Conservation (phyloP, 169 alveolate species). For the Plasmodium vinckei region DNA sequence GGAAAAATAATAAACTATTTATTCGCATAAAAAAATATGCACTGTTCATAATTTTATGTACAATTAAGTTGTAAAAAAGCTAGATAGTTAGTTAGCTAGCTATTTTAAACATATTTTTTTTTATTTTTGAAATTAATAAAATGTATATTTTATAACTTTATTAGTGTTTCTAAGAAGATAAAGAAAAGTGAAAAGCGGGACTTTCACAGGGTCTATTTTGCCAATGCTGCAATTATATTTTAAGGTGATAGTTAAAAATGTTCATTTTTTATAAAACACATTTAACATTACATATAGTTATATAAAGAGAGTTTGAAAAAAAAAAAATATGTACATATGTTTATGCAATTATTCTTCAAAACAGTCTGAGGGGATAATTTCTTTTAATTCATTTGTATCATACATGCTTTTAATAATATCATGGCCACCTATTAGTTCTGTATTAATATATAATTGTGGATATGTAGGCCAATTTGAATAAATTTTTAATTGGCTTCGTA, state of each 20-base stretch:
- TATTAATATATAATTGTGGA: slow-evolving; percentile 90
- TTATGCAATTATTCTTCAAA: slow-evolving; percentile 17
- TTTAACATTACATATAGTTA: background rate
- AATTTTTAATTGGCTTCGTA: slow-evolving; percentile 91
- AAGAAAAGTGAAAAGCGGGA: too few relatives aligned
- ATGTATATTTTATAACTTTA: too few relatives aligned
- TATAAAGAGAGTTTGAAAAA: background rate
- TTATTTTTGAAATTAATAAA: too few relatives aligned
- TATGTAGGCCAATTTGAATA: slow-evolving; percentile 95
- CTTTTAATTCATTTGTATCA: slow-evolving; percentile 78
- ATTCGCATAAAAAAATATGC: too few relatives aligned
- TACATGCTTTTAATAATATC: slow-evolving; percentile 85
- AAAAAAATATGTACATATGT: background rate
- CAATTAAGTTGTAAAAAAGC: too few relatives aligned
- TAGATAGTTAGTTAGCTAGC: too few relatives aligned
- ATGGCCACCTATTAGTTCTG: slow-evolving; percentile 85
- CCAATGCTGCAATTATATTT: background rate
- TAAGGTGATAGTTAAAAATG: background rate
- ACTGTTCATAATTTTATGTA: too few relatives aligned
- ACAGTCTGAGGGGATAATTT: slow-evolving; percentile 78
- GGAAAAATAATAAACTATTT: too few relatives aligned
- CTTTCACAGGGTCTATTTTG: background rate
- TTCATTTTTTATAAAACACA: background rate
- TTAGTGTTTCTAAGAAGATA: too few relatives aligned
- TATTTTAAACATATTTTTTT: too few relatives aligned